Conservation (phyloP, 192 early-diverging fungal genomes). For the Phlyctochytrium planicorne region DNA sequence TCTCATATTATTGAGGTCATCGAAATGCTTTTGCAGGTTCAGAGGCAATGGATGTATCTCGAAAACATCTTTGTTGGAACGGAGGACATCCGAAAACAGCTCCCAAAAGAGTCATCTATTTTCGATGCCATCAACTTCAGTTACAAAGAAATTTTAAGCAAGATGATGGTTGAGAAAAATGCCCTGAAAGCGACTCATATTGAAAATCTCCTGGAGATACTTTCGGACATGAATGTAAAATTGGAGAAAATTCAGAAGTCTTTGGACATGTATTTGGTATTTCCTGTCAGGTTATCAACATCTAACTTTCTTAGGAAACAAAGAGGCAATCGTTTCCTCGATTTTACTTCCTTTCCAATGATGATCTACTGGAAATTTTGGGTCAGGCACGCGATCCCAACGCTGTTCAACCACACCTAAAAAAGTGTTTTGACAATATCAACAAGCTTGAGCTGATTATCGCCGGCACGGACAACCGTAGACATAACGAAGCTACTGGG, state of each 20-base stretch:
- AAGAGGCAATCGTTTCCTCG: slow-evolving; percentile 59
- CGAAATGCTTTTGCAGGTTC: slow-evolving; percentile 52
- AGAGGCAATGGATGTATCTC: slow-evolving; percentile 64
- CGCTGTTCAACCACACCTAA: slow-evolving; percentile 60
- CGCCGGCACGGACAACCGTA: slow-evolving; percentile 49
- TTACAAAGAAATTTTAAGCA: slow-evolving; percentile 49
- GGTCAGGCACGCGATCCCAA: slow-evolving; percentile 60
- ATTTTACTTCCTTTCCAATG: slow-evolving; percentile 64
- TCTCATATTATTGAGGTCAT: slow-evolving; percentile 55
- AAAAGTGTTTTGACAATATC: slow-evolving; percentile 63
- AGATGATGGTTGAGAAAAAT: slow-evolving; percentile 47
- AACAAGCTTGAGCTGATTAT: slow-evolving; percentile 51
- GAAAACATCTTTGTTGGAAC: slow-evolving; percentile 63
- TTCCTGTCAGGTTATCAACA: neutral
- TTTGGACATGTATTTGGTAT: slow-evolving; percentile 58
- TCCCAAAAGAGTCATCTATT: slow-evolving; percentile 55
- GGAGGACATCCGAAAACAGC: slow-evolving; percentile 60
- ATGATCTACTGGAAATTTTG: slow-evolving; percentile 60
- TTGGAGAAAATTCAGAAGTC: slow-evolving; percentile 65
- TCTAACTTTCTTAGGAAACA: slow-evolving; percentile 39
- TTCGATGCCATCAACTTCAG: slow-evolving; percentile 51
- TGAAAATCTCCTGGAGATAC: slow-evolving; percentile 40
- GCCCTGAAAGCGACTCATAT: slow-evolving; percentile 49
- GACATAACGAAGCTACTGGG: slow-evolving; percentile 54
- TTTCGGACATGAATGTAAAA: slow-evolving; percentile 57